These are phyloP conservation scores for Cladochytrium tenue DNA, from an alignment of 371 early-diverging fungal species.

Conservation along the genomic window DNA sequence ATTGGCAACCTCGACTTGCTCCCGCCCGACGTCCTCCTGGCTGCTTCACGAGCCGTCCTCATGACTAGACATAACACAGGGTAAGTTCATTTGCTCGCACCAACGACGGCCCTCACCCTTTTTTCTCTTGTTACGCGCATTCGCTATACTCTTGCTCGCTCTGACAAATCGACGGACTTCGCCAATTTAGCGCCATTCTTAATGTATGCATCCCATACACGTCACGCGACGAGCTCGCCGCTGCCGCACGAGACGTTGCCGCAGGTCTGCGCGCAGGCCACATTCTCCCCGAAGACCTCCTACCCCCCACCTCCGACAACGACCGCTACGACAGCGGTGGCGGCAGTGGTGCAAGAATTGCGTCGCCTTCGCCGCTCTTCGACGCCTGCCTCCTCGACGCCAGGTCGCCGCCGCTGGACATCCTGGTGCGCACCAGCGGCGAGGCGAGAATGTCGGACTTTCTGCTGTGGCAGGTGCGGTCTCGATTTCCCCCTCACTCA, in stretches of 20 bases:
- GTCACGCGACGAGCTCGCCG: conserved; percentile 87
- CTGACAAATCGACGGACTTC: no score
- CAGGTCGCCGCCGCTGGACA: conserved; percentile 75
- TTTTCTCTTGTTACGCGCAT: no score
- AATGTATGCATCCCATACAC: conserved; percentile 97
- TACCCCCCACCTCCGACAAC: conserved; percentile 62
- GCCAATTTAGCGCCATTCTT: conserved; percentile 75
- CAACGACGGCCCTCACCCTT: no score
- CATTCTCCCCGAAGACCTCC: conserved; percentile 61
- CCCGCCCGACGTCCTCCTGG: no score
- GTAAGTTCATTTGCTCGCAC: no score
- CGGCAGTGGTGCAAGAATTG: conserved; percentile 39
- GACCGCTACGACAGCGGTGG: conserved; percentile 69
- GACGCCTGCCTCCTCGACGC: not conserved
- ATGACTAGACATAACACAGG: no score
- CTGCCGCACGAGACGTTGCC: conserved; percentile 30
- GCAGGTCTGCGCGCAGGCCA: conserved; percentile 53
- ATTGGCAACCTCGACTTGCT: no score
- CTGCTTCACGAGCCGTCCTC: no score
- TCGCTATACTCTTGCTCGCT: no score
- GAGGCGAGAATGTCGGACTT: conserved; percentile 97
- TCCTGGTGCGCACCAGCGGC: conserved; percentile 96
- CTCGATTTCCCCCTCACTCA: no score
- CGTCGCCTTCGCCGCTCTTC: not conserved
- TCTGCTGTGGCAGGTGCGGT: conserved; percentile 87